These are phyloP conservation scores for Cymbopogon citratus DNA, from an alignment of 176 grass and related monocot species.

Conservation along the genomic window DNA sequence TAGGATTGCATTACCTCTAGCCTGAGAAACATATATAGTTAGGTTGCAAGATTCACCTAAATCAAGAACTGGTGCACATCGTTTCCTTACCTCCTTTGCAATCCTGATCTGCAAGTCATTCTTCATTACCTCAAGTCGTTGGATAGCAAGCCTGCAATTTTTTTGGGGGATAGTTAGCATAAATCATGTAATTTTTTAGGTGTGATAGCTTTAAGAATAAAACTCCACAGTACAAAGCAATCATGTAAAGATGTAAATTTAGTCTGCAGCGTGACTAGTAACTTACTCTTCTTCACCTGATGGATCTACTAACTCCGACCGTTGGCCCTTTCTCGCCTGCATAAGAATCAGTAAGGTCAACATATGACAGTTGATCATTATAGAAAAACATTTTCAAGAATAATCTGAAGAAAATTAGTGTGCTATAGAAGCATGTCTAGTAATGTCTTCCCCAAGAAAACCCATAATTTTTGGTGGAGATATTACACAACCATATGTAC, in stretches of 20 bases:
- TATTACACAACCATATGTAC: neutral
- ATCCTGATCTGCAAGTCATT: constrained; percentile 93
- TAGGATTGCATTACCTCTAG: constrained; percentile 94
- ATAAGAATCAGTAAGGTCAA: constrained; percentile 34
- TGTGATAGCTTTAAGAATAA: constrained; percentile 6
- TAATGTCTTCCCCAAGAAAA: constrained; percentile 2
- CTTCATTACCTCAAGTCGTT: constrained; percentile 92
- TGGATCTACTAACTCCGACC: constrained; percentile 69
- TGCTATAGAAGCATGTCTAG: neutral
- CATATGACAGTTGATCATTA: neutral
- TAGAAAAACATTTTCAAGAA: neutral
- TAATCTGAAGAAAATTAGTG: neutral
- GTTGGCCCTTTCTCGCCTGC: constrained; percentile 78
- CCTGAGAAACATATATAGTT: constrained; percentile 60
- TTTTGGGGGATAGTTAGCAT: neutral
- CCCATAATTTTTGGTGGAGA: neutral
- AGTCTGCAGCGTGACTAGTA: constrained; percentile 8
- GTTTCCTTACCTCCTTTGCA: constrained; percentile 75
- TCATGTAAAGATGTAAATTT: constrained; percentile 3
- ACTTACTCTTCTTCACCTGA: constrained; percentile 98
- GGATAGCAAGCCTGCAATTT: constrained; percentile 86
- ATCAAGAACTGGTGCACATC: constrained; percentile 15
- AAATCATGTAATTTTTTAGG: neutral
- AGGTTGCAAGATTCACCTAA: constrained; percentile 24
- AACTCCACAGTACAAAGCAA: neutral